Base-by-base conservation (phyloP, 1,284 basidiomycete genomes). In the Bjerkandera adusta region DNA sequence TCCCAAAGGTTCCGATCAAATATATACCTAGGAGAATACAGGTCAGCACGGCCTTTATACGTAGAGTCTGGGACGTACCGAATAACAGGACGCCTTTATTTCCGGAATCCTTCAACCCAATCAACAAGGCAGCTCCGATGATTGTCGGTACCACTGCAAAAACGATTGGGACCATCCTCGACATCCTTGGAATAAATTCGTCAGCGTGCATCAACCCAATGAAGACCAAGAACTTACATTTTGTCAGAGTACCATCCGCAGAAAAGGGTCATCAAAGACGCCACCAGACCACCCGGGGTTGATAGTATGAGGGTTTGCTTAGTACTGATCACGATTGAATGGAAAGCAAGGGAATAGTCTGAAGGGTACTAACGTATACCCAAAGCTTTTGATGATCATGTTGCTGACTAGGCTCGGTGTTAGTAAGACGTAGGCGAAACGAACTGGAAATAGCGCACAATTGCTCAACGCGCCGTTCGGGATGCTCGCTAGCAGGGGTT, bases 231-330 rank as follows among this genome's bases (percentile, higher is more conserved):
- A 11, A 46, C 18, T 38, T 75, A 79, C 72, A 74, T 79, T 56
- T 69, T 77, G 55, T 84, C 83, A 0, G 81, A 80, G 55, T 78
- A 80, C 73, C 76, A 83, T 6, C 81, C 82, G 51, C 77, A 79
- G 6, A 73, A 56, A 5, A 83, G 53, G 1, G 76, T 73, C 43
- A 67, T 79, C 3, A 65, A 41, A 0, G 77, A 64, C 4, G 68
- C 72, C 39, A 85, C 63, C 1, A 62, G 64, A 2, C 83, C 83
- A 16, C 65, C 72, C 5, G 82, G 83, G 0, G 81, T 78, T 2
- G 73, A 72, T 10, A 85, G 60, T 30, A 85, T 83, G 20, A 85
- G 63, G 0, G 82, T 76, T 54, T 83, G 79, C 55, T 72, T 79
- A 5, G 79, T 71, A 12, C 80, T 83, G 6, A 8, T 8, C 10